Conservation (phyloP, 1,284 basidiomycete species). For the Cryptococcus jaspeensis region DNA sequence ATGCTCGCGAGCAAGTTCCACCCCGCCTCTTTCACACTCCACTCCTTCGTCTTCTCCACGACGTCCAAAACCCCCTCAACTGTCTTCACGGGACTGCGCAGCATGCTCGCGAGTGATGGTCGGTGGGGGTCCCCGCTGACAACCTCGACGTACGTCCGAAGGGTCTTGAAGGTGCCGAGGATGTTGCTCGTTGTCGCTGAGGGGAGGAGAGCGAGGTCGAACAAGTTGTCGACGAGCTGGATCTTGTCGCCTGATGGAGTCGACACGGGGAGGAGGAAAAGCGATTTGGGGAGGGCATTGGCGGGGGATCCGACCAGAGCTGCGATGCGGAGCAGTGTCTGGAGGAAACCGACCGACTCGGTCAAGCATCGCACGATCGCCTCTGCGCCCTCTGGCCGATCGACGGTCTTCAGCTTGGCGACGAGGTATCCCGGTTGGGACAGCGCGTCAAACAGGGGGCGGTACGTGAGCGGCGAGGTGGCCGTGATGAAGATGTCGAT, state of each 20-base stretch:
- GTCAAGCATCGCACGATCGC: slow-evolving; percentile 31
- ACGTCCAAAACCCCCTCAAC: slow-evolving; percentile 25
- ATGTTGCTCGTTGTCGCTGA: slow-evolving; percentile 22
- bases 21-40: slow-evolving; percentile 63
- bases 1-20: slow-evolving; percentile 83
- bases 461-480: slow-evolving; percentile 39
- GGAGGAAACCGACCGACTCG: slow-evolving; percentile 27
- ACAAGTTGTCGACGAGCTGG: slow-evolving; percentile 36
- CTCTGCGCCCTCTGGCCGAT: slow-evolving; percentile 29
- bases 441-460: slow-evolving; percentile 40
- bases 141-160: slow-evolving; percentile 36
- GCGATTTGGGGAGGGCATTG: slow-evolving; percentile 29
- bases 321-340: slow-evolving; percentile 31
- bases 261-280: slow-evolving; percentile 26
- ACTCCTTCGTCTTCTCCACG: slow-evolving; percentile 17
- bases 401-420: slow-evolving; percentile 22
- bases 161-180: slow-evolving; percentile 23
- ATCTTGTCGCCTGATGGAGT: slow-evolving; percentile 22
- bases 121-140: slow-evolving; percentile 25
- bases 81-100: slow-evolving; percentile 32
- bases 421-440: slow-evolving; percentile 30
- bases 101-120: slow-evolving; percentile 40
- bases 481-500: slow-evolving; percentile 37
- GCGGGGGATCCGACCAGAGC: slow-evolving; percentile 19
- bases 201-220: slow-evolving; percentile 30